Evolutionary conservation across 805 yeast genomes (phyloP).

Genomic region (Yamadazyma ubonensis): DNA sequence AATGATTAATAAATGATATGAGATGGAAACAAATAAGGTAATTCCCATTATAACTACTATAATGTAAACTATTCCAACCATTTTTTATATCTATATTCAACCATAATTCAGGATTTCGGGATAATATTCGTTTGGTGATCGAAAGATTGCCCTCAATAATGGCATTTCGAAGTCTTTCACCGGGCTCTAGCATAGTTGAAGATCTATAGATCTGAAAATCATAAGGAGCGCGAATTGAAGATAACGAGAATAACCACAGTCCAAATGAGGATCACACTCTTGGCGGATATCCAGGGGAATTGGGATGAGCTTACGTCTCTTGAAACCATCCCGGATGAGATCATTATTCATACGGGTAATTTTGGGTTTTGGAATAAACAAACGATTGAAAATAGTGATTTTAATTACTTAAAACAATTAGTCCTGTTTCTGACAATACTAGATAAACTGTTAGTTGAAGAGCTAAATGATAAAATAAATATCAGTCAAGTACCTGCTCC

Average conservation of each 20-base stretch:
- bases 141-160: constrained; percentile 38
- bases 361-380: constrained; percentile 72
- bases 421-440: constrained; percentile 65
- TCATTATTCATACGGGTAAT: constrained; percentile 71
- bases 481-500: constrained; percentile 17
- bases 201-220: background rate
- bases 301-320: constrained; percentile 13
- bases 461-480: constrained; percentile 51
- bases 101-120: constrained; percentile 45
- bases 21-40: constrained; percentile 43
- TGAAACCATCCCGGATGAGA: constrained; percentile 14
- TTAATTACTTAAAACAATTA: constrained; percentile 57
- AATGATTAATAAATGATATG: constrained; percentile 28
- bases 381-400: constrained; percentile 52
- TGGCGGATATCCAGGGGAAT: constrained; percentile 33
- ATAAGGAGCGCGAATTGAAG: constrained; percentile 5
- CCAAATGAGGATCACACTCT: constrained; percentile 12
- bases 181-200: constrained; percentile 35
- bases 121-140: constrained; percentile 36
- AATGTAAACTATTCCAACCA: constrained; percentile 46
- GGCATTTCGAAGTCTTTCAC: constrained; percentile 38
- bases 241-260: constrained; percentile 1
- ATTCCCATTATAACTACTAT: constrained; percentile 41
- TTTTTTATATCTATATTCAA: constrained; percentile 35
- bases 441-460: constrained; percentile 46